phyloP scores from a whole-genome alignment of 768 basidiomycete genomes.

The Cystoderma amianthinum region DNA sequence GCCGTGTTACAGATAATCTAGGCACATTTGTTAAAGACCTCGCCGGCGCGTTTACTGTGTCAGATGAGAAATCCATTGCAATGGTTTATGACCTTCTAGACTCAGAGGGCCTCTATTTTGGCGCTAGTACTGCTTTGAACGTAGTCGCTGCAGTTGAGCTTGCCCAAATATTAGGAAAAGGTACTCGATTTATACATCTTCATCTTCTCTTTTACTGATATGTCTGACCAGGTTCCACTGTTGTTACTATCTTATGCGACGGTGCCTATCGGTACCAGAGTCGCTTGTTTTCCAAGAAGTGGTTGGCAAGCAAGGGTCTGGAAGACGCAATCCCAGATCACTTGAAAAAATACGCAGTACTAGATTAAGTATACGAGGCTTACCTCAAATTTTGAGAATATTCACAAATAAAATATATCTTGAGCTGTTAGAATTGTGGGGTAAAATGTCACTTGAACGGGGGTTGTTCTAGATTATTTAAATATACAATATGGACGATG shows the following conservation, averaged over 20 bases:
- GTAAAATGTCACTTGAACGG: not conserved
- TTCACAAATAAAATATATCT: not conserved
- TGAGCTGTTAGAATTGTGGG: not conserved
- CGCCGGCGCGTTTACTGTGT: constrained; percentile 77
- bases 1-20: constrained; percentile 89
- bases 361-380: constrained; percentile 46
- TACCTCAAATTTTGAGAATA: not conserved
- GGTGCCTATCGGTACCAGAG: constrained; percentile 98
- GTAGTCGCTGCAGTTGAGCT: constrained; percentile 91
- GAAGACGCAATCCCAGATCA: constrained; percentile 73
- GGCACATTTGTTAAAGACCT: constrained; percentile 73
- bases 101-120: constrained; percentile 89
- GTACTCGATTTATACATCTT: constrained; percentile 22
- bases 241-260: constrained; percentile 89
- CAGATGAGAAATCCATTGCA: constrained; percentile 83
- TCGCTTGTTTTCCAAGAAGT: constrained; percentile 88
- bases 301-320: constrained; percentile 80
- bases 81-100: constrained; percentile 94
- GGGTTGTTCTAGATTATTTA: too few relatives aligned
- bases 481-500: too few relatives aligned
- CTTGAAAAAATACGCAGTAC: constrained; percentile 83
- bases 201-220: too few relatives aligned
- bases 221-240: constrained; percentile 52
- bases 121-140: constrained; percentile 91
- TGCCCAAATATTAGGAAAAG: constrained; percentile 79